Conservation (phyloP, 805 yeast genomes). For the Ogataea sp. region DNA sequence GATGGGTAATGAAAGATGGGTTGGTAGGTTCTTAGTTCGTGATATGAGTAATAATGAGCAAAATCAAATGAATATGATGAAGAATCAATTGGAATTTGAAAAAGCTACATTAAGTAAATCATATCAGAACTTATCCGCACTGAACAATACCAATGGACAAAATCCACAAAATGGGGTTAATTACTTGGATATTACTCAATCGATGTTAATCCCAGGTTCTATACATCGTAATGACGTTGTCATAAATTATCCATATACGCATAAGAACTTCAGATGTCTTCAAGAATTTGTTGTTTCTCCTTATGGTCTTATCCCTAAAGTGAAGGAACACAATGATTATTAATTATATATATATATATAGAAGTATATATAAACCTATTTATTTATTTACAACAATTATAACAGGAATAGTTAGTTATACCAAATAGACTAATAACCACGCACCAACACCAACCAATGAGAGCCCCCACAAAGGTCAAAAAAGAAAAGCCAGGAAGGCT, state of each 20-base stretch:
- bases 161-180: too few species aligned
- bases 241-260: background rate
- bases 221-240: slow-evolving; percentile 1
- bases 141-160: slow-evolving; percentile 3
- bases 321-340: slow-evolving; percentile 11
- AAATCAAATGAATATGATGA: too few species aligned
- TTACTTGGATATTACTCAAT: too few species aligned
- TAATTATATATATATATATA: background rate
- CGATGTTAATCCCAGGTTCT: background rate
- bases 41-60: too few species aligned
- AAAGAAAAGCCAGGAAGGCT: background rate
- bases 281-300: slow-evolving; percentile 28
- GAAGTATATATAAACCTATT: background rate
- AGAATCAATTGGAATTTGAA: too few species aligned
- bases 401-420: too few species aligned
- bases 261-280: slow-evolving; percentile 10
- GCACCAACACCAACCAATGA: background rate
- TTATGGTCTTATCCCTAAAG: slow-evolving; percentile 20
- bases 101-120: too few species aligned
- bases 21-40: slow-evolving; percentile 21
- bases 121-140: too few species aligned
- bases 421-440: too few species aligned
- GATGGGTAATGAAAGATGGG: slow-evolving; percentile 26
- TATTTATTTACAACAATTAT: background rate
- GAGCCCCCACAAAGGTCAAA: background rate